Evolutionary conservation across 2,329 filamentous ascomycete species (phyloP), one percentile per base, ranked within the genome.

Genomic region (Fusarium veterinarium): DNA sequence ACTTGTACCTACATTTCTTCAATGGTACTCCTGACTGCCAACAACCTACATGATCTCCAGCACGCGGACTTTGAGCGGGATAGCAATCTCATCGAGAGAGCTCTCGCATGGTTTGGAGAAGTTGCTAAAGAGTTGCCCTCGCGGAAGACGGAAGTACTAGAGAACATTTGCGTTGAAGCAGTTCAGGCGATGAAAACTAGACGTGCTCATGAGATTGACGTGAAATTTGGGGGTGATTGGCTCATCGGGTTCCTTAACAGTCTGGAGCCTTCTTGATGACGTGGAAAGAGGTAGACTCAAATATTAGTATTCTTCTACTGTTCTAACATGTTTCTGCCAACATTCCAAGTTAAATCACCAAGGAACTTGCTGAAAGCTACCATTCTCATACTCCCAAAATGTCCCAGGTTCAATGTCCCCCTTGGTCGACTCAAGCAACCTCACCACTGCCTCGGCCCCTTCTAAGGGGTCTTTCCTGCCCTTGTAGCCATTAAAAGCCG

Each of bases 321-420:
- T 8, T 6, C 23, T 2, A 10, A 25, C 19, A 25, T 30, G 3
- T 3, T n/a, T n/a, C 45, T 16, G 3, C 10, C 4, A 17, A n/a
- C 3, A 8, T 35, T 10, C 2, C 3, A 20, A 20, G 0, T 7
- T 1, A 7, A 4, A 4, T 25, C 42, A 69, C 64, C 64, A 69
- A 16, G 66, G 41, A 6, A 69, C 46, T 28, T 64, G 51, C 12
- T 44, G 35, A 13, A 69, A 69, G 3, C 5, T 8, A 3, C 31
- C 25, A 6, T 40, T 17, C 20, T 69, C 58, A 25, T 52, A 64
- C 17, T 69, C 58, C 64, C 64, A 69, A 35, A 69, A 69, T 1
- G 66, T 53, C 2, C 66, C 66, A 4, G 58, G 17, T 28, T 53
- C 35, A 9, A 52, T 20, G 2, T 44, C n/a, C 1, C 20, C 58